Evolutionary conservation across 2,329 filamentous ascomycete genomes (phyloP).

Genomic region (Clarireedia monteithiana): DNA sequence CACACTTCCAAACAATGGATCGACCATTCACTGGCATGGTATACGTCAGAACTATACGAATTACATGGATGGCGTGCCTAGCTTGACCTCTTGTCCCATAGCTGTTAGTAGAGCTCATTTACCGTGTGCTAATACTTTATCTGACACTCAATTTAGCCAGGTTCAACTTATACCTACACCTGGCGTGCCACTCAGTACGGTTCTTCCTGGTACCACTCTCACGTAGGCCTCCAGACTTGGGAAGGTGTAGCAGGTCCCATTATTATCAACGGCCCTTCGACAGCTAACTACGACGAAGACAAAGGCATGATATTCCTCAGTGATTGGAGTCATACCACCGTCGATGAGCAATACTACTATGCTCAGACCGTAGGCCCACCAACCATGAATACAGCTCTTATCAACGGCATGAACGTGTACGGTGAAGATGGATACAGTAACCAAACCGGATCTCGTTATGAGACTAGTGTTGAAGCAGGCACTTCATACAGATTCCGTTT

Average conservation of each 20-base stretch:
- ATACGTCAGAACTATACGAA: constrained; percentile 35
- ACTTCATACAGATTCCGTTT: constrained; percentile 38
- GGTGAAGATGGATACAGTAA: constrained; percentile 8
- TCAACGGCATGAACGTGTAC: constrained; percentile 19
- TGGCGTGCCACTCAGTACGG: constrained; percentile 30
- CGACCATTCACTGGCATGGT: constrained; percentile 39
- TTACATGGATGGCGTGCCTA: constrained; percentile 35
- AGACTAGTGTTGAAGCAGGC: constrained; percentile 31
- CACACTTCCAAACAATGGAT: constrained; percentile 30
- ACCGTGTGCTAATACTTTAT: not conserved
- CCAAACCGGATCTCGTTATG: constrained; percentile 13
- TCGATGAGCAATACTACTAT: constrained; percentile 15
- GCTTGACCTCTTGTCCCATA: constrained; percentile 56
- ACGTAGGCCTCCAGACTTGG: constrained; percentile 41
- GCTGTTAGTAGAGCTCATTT: constrained; percentile 23
- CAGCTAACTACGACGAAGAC: constrained; percentile 53
- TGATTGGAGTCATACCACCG: constrained; percentile 26
- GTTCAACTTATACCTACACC: constrained; percentile 13
- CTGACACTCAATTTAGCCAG: not conserved
- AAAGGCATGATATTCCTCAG: constrained; percentile 41
- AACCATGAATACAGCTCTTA: constrained; percentile 26
- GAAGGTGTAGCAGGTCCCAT: constrained; percentile 53
- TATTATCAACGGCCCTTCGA: constrained; percentile 51
- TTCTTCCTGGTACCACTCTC: constrained; percentile 52
- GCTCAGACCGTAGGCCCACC: constrained; percentile 18